These are phyloP conservation scores for Dothiorella sarmentorum DNA, from an alignment of 2,329 filamentous ascomycete genomes.

Conservation along the genomic window DNA sequence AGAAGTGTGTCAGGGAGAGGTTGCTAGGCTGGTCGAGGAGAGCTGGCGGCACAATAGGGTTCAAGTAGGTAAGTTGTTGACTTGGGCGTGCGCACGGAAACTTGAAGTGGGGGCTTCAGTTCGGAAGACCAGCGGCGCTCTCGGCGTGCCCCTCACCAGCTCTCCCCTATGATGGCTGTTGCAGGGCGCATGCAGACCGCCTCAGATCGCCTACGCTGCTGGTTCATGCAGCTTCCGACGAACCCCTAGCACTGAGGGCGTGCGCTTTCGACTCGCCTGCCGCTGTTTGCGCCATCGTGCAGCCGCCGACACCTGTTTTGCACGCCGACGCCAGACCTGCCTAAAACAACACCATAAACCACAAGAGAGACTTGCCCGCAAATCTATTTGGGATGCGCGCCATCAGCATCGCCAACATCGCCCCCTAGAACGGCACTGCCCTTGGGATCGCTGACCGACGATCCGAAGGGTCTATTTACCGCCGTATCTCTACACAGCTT, in stretches of 20 bases:
- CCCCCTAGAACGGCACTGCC: not conserved
- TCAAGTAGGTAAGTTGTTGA: slow-evolving; percentile 20
- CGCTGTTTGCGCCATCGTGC: slow-evolving; percentile 31
- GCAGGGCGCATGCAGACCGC: slow-evolving; percentile 10
- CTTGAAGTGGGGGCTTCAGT: slow-evolving; percentile 15
- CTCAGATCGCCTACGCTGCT: slow-evolving; percentile 16
- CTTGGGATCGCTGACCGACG: not conserved
- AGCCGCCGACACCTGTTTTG: slow-evolving; percentile 5
- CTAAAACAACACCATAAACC: not conserved
- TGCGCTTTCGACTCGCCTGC: slow-evolving; percentile 11
- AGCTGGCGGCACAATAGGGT: slow-evolving; percentile 18
- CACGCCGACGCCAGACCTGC: not conserved
- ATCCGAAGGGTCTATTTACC: not conserved
- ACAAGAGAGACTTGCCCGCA: not conserved
- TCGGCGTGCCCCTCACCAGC: slow-evolving; percentile 17
- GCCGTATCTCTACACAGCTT: not conserved
- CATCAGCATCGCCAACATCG: not conserved
- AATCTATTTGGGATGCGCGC: not conserved
- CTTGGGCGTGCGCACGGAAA: slow-evolving; percentile 15
- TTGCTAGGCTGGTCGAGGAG: slow-evolving; percentile 1
- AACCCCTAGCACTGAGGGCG: not conserved
- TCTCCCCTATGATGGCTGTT: not conserved
- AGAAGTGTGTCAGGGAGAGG: slow-evolving; percentile 27
- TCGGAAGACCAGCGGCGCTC: slow-evolving; percentile 13
- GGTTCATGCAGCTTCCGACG: slow-evolving; percentile 17